Percentiles rank a stretch among this genome's conserved stretches.
Evolutionary conservation across 495 filamentous ascomycete species (phyloP).

Genomic region (Paragyromitra xinjiangensis): DNA sequence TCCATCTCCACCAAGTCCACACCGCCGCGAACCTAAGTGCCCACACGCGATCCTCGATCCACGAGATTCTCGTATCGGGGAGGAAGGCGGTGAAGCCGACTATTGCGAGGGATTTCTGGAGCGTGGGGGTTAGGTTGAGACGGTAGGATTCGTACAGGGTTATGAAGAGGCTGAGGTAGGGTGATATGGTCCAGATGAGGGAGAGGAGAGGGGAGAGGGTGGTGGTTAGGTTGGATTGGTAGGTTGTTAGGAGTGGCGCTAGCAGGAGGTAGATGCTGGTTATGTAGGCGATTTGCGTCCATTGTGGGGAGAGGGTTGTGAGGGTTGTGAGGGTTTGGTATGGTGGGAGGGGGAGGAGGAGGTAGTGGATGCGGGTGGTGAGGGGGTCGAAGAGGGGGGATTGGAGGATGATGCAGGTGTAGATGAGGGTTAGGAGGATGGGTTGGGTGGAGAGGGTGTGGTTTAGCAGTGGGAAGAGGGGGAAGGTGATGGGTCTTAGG

Average conservation of each 20-base stretch:
- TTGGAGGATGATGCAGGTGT: neutral
- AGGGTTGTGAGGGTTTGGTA: too few species aligned
- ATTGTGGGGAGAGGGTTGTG: too few species aligned
- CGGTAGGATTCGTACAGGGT: too few species aligned
- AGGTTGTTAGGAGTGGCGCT: too few species aligned
- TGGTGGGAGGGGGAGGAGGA: neutral
- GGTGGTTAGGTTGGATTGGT: too few species aligned
- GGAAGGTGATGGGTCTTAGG: neutral
- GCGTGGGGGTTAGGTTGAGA: too few species aligned
- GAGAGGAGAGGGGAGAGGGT: too few species aligned
- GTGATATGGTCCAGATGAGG: too few species aligned
- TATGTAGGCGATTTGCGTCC: too few species aligned
- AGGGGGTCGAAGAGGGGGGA: neutral
- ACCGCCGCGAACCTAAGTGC: neutral
- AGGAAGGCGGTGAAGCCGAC: neutral
- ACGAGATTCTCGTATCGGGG: neutral
- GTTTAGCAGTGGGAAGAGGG: conserved; percentile 5
- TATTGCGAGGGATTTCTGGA: neutral
- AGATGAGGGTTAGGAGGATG: neutral
- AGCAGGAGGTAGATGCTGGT: too few species aligned
- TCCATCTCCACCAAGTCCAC: neutral
- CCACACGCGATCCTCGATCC: neutral
- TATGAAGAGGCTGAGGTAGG: too few species aligned
- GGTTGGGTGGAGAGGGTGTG: neutral
- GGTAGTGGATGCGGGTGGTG: neutral